Evolutionary conservation across 2,329 filamentous ascomycete species (phyloP).

Genomic region (Hypoxylon sp.): DNA sequence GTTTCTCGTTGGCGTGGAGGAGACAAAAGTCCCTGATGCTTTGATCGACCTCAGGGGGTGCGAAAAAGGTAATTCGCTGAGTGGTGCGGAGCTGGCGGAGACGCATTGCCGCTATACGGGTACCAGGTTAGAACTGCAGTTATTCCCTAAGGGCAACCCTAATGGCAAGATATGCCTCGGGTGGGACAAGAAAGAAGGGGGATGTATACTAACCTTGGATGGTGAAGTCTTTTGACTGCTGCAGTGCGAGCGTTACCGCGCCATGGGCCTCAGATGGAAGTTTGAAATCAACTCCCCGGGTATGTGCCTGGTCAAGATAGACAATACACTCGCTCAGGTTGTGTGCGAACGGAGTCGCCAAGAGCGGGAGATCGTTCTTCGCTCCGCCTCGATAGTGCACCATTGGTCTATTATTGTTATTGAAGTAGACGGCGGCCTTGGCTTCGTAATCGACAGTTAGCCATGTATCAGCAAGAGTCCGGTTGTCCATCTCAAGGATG

Average conservation of each 20-base stretch:
- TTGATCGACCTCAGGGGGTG: conserved; percentile 73
- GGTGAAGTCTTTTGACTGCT: conserved; percentile 72
- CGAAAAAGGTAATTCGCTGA: conserved; percentile 70
- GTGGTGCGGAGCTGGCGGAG: conserved; percentile 70
- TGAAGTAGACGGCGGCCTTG: conserved; percentile 69
- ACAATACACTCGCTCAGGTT: conserved; percentile 68
- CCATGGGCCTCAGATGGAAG: conserved; percentile 64
- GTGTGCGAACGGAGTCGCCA: conserved; percentile 69
- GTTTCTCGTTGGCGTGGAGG: conserved; percentile 39
- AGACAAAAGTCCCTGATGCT: conserved; percentile 67
- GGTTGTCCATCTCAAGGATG: conserved; percentile 74
- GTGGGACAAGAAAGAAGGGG: not conserved
- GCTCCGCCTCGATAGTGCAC: conserved; percentile 59
- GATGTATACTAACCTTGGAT: conserved; percentile 68
- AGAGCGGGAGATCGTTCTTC: conserved; percentile 58
- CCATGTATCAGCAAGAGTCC: conserved; percentile 65
- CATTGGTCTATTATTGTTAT: conserved; percentile 60
- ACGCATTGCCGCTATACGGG: conserved; percentile 72
- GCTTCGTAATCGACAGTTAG: conserved; percentile 61
- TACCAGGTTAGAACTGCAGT: conserved; percentile 8
- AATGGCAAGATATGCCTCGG: not conserved
- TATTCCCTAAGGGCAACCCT: not conserved
- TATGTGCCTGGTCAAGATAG: conserved; percentile 73
- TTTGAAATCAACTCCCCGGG: conserved; percentile 72
- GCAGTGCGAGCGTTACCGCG: conserved; percentile 70